Conservation (phyloP, 257 asterid genomes). For the Scutellaria barbata region DNA sequence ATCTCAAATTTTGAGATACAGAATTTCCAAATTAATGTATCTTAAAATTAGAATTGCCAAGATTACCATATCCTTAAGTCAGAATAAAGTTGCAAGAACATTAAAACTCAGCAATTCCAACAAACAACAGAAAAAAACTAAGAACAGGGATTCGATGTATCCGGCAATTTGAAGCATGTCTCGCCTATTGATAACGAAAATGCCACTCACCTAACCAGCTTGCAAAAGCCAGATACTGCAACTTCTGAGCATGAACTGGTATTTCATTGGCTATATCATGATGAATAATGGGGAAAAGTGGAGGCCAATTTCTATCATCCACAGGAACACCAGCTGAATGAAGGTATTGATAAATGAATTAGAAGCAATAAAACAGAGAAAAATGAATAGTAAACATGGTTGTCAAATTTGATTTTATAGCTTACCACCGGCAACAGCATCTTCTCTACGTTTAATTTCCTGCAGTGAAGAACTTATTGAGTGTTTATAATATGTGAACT, state of each 20-base stretch:
- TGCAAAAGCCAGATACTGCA: conserved; percentile 69
- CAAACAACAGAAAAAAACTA: conserved; percentile 14
- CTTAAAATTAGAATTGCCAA: background rate
- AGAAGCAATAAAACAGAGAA: conserved; percentile 21
- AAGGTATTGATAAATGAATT: conserved; percentile 30
- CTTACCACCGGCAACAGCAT: conserved; percentile 55
- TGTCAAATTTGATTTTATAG: conserved; percentile 13
- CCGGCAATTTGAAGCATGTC: background rate
- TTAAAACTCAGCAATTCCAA: conserved; percentile 4
- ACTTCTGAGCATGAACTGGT: conserved; percentile 66
- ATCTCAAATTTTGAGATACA: conserved; percentile 10
- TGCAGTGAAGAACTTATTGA: conserved; percentile 32
- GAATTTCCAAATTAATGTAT: background rate
- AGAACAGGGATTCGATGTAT: background rate
- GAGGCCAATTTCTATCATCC: conserved; percentile 70
- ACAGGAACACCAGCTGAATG: conserved; percentile 59
- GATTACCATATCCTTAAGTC: background rate
- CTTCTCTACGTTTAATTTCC: conserved; percentile 67
- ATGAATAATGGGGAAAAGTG: conserved; percentile 64
- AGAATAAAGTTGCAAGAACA: background rate
- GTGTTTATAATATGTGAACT: conserved; percentile 25
- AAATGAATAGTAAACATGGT: background rate
- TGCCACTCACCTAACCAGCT: conserved; percentile 61
- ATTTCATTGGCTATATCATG: conserved; percentile 68
- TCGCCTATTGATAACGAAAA: conserved; percentile 12